Conservation (phyloP, 2,329 filamentous ascomycete genomes). For the Fragosphaeria purpurea region DNA sequence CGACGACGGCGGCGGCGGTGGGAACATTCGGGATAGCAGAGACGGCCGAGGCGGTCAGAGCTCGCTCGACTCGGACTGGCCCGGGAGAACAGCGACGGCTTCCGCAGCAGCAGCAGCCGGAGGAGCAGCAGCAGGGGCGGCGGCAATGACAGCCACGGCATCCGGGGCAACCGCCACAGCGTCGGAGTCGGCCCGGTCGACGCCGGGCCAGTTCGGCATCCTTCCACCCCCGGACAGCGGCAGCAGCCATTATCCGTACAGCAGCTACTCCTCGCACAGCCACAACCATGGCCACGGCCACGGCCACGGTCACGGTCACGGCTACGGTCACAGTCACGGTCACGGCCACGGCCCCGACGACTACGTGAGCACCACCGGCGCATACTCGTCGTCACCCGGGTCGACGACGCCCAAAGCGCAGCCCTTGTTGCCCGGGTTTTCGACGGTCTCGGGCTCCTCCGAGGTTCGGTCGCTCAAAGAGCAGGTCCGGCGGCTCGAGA, state of each 20-base stretch:
- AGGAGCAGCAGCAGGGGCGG: constrained; percentile 15
- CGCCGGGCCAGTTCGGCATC: constrained; percentile 11
- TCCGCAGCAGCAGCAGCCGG: too few species aligned
- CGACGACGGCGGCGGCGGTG: background rate
- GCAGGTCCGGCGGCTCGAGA: constrained; percentile 33
- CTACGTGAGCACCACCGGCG: background rate
- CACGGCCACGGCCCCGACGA: constrained; percentile 4
- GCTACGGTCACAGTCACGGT: background rate
- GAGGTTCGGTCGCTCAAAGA: constrained; percentile 29
- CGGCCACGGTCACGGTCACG: background rate
- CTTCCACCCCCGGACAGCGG: background rate
- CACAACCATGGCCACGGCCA: too few species aligned
- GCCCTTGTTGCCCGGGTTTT: constrained; percentile 4
- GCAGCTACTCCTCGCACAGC: too few species aligned
- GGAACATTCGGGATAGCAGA: too few species aligned
- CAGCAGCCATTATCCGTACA: background rate
- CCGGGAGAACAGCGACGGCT: constrained; percentile 3
- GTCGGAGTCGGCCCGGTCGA: constrained; percentile 14
- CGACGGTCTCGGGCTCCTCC: constrained; percentile 6
- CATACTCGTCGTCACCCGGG: constrained; percentile 3
- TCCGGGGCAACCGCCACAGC: constrained; percentile 26
- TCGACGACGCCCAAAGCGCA: background rate
- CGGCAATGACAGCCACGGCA: constrained; percentile 42
- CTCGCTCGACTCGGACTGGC: constrained; percentile 9
- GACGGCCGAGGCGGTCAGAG: background rate